Conservation (phyloP, 345 rosid species). For the Mercurialis annua region DNA sequence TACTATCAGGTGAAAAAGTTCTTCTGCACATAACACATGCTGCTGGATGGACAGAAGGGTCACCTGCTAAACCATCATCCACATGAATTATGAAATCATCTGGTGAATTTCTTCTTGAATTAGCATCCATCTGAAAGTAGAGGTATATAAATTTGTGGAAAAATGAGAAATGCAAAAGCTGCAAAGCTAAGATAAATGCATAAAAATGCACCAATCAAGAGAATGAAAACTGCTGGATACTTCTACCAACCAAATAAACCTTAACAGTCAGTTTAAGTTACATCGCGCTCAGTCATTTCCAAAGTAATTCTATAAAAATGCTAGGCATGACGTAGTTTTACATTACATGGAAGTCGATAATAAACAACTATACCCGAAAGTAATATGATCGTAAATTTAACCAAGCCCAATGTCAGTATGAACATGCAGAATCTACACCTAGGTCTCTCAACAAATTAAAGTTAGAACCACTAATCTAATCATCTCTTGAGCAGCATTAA, state of each 20-base stretch:
- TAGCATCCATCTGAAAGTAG: conserved; percentile 38
- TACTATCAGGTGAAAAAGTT: conserved; percentile 43
- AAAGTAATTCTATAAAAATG: neutral
- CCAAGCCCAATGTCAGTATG: neutral
- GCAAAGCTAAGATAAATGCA: neutral
- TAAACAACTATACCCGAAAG: neutral
- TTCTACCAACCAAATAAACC: neutral
- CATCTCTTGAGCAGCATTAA: neutral
- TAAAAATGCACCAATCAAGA: neutral
- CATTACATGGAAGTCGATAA: neutral
- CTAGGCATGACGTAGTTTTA: neutral
- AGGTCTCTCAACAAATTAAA: neutral
- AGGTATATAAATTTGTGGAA: neutral
- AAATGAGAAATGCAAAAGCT: neutral
- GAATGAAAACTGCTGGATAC: neutral
- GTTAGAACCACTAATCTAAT: neutral
- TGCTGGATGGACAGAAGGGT: conserved; percentile 30
- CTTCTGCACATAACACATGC: conserved; percentile 59
- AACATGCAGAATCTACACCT: neutral
- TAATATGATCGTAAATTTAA: neutral
- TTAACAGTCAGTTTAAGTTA: neutral
- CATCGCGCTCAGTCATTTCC: neutral
- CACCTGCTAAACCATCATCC: conserved; percentile 27
- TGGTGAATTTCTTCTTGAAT: conserved; percentile 22
- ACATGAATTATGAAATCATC: conserved; percentile 13